These are phyloP conservation scores for Leccinellum albellum DNA, from an alignment of 768 basidiomycete species.

Conservation along the genomic window DNA sequence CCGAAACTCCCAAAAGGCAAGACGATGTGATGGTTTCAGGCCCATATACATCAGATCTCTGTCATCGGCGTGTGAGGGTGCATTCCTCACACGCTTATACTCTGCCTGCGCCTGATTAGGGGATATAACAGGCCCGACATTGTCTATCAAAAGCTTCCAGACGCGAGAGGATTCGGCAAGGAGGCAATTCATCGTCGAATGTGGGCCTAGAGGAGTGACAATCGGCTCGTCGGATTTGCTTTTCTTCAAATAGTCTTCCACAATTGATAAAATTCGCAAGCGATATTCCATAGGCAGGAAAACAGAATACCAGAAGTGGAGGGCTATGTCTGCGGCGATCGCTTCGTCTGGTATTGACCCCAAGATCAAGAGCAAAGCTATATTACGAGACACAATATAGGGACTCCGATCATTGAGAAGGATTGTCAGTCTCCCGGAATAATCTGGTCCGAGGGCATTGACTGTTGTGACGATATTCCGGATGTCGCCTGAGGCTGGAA, in stretches of 20 bases:
- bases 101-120: slow-evolving; percentile 28
- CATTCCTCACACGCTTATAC: slow-evolving; percentile 32
- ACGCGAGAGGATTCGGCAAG: slow-evolving; percentile 6
- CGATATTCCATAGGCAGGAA: slow-evolving; percentile 37
- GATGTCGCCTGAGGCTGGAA: slow-evolving; percentile 47
- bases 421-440: slow-evolving; percentile 37
- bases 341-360: slow-evolving; percentile 30
- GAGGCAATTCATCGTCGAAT: slow-evolving; percentile 17
- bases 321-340: slow-evolving; percentile 40
- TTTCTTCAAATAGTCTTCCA: slow-evolving; percentile 17
- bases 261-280: slow-evolving; percentile 15
- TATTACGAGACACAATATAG: slow-evolving; percentile 35
- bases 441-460: slow-evolving; percentile 40
- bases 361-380: slow-evolving; percentile 41
- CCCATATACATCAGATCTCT: slow-evolving; percentile 38
- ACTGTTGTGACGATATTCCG: slow-evolving; percentile 42
- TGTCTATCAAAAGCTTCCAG: slow-evolving; percentile 13
- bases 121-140: slow-evolving; percentile 17
- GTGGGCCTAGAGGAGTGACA: slow-evolving; percentile 6
- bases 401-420: slow-evolving; percentile 39
- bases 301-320: slow-evolving; percentile 49
- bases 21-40: slow-evolving; percentile 43
- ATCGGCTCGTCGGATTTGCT: not conserved
- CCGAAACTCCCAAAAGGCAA: slow-evolving; percentile 39
- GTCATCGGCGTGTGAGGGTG: slow-evolving; percentile 38